Evolutionary conservation across 495 filamentous ascomycete genomes (phyloP), one percentile per base, ranked within the genome.

Genomic region (Elaphomyces granulatus): DNA sequence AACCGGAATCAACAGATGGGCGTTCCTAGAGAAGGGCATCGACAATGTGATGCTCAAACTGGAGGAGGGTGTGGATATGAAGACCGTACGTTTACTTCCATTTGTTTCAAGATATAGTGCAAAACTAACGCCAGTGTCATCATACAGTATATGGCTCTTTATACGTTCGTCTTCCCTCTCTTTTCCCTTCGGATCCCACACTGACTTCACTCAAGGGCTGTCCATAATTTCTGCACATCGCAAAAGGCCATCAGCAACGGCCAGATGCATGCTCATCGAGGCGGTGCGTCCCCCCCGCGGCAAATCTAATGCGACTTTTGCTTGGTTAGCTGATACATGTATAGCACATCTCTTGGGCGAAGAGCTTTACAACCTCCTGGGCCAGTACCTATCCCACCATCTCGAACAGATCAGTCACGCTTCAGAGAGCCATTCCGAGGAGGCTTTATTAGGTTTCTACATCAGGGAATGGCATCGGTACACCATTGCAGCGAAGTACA

Each of bases 141-240:
- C 20, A 34, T 50, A 23, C 58, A 83, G 83, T 98, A 98, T 59
- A 94, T 98, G 90, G 83, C 81, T 31, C 77, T 96, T 41, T 98
- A 98, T 68, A 94, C 90, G 83, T 87, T 56, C 44, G 80, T 67
- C 18, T 10, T 37, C 15, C 18, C 30, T 37, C 18, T 18, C 14
- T 15, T 20, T 38, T 61, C 44, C 37, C 8, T 9, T 42, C 7
- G 33, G 17, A 44, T 46, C n/a, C 40, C 35, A 17, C 30, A 20
- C 26, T 37, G n/a, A 43, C 51, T n/a, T 14, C 14, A 40, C 21
- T 34, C 21, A 47, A 90, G 83, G 18, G 86, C 88, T 40, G 87
- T 99, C 19, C 92, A 99, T 58, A 94, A 99, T 66, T 99, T 99
- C 55, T 99, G 90, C 61, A 96, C 92, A 40, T 94, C 92, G 20